phyloP scores from a whole-genome alignment of 768 basidiomycete species.

The Cyclocybe aegerita region DNA sequence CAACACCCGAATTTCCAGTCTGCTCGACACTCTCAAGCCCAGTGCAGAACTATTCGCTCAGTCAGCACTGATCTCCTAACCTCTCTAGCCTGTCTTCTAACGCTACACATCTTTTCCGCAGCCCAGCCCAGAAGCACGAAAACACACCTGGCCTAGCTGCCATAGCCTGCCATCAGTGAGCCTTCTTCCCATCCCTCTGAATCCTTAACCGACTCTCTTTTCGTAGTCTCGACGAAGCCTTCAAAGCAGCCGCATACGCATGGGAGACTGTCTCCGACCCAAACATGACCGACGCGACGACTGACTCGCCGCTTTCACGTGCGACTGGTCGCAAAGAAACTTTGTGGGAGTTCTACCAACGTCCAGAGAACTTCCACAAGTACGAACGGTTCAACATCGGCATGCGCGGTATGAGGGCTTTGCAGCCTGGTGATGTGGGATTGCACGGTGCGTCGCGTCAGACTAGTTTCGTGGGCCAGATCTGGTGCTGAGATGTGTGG shows the following conservation, averaged over 20 bases:
- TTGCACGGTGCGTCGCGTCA: constrained; percentile 8
- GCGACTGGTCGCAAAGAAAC: constrained; percentile 20
- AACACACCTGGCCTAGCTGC: no score
- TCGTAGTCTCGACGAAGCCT: no score
- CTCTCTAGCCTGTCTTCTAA: not conserved
- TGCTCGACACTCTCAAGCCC: constrained; percentile 31
- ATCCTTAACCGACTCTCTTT: no score
- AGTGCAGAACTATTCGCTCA: constrained; percentile 23
- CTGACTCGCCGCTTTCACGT: constrained; percentile 20
- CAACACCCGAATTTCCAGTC: constrained; percentile 35
- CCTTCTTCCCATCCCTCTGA: no score
- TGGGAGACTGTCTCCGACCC: constrained; percentile 31
- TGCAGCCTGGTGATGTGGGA: constrained; percentile 21
- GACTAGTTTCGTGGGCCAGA: no score
- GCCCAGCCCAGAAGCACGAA: constrained; percentile 5
- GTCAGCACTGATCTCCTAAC: constrained; percentile 13
- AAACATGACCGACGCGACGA: constrained; percentile 21
- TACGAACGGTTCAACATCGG: constrained; percentile 28
- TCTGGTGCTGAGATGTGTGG: no score
- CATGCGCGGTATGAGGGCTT: constrained; percentile 26
- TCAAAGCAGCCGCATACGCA: constrained; percentile 18
- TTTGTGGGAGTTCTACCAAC: constrained; percentile 24
- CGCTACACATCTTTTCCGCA: constrained; percentile 5
- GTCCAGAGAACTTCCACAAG: constrained; percentile 17
- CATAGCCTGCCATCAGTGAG: no score